phyloP scores from a whole-genome alignment of 441 rosid genomes.

The Gossypium trilobum region DNA sequence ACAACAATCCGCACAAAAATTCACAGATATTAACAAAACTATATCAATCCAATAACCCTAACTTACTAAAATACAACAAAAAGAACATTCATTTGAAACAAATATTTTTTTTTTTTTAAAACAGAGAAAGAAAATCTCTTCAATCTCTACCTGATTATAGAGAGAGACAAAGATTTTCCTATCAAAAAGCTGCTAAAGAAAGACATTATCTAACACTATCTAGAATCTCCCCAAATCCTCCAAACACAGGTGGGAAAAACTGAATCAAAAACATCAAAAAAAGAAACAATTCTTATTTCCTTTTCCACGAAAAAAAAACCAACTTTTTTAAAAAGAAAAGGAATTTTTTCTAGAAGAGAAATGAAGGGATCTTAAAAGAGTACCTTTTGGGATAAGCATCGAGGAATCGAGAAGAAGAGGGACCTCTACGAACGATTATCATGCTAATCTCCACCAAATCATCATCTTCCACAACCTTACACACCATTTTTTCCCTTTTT shows the following conservation, averaged over 20 bases:
- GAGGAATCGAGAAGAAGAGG: constrained; percentile 26
- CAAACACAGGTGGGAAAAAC: constrained; percentile 47
- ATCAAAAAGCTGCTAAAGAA: constrained; percentile 32
- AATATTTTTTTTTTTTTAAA: no score
- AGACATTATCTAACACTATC: constrained; percentile 47
- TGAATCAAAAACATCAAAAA: constrained; percentile 37
- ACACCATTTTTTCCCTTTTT: constrained; percentile 16
- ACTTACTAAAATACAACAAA: background rate
- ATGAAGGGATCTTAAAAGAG: constrained; percentile 26
- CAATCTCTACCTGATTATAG: constrained; percentile 25
- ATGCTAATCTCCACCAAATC: constrained; percentile 29
- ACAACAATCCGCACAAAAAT: constrained; percentile 22
- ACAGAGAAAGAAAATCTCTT: constrained; percentile 11
- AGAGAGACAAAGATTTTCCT: constrained; percentile 16
- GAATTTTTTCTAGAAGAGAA: constrained; percentile 3
- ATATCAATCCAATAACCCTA: constrained; percentile 20
- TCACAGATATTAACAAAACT: constrained; percentile 18
- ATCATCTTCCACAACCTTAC: constrained; percentile 29
- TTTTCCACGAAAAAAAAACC: background rate
- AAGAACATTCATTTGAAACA: background rate
- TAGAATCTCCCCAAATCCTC: constrained; percentile 49
- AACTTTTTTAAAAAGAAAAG: background rate
- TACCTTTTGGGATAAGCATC: constrained; percentile 37
- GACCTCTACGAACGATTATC: constrained; percentile 26
- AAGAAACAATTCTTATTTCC: background rate